Base-by-base conservation (phyloP, 2,329 filamentous ascomycete genomes). In the Epichloe gansuensis region DNA sequence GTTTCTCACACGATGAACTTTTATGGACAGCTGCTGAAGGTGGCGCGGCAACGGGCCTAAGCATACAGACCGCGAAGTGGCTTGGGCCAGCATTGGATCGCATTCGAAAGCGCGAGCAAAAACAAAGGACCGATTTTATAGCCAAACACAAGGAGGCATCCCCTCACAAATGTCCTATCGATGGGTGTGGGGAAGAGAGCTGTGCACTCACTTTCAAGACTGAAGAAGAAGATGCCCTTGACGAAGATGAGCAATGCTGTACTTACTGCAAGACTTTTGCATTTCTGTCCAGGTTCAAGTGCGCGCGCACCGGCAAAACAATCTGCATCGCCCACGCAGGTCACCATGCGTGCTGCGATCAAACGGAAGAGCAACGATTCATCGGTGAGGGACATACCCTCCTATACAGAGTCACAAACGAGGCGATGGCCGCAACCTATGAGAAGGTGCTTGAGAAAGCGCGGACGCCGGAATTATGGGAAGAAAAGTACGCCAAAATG, bases 1-100 rank as follows among this genome's bases (percentile, higher is more conserved):
- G 93, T 66, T 98, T 98, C 66, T 97, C 91, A 0, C 93, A 98
- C 58, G 93, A 98, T 61, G 93, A 98, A 66, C 72, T 98, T 23
- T 74, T 98, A 3, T 84, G 94, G 71, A 96, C 91, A 2, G 93
- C 93, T 7, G 89, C 90, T 6, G 82, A 88, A 57, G 85, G 81
- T 60, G 84, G 89, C 58, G 78, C 82, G 2, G 82, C 81, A 35
- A 72, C 71, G 11, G 70, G 73, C 3, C 65, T 84, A 47, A 81
- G 77, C 0, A 97, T 98, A 52, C 87, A 88, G 59, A 96, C 89
- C 2, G 89, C 93, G 1, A 95, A 93, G 68, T 98, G 93, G 93
- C 76, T 98, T 15, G 87, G 85, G 2, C 91, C 91, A 0, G 93
- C 93, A 2, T 71, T 98, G 23, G 80, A 88, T 49, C 80, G 87